These are phyloP conservation scores for Pseudofabraea citricarpa DNA, from an alignment of 2,329 filamentous ascomycete genomes.

Conservation along the genomic window DNA sequence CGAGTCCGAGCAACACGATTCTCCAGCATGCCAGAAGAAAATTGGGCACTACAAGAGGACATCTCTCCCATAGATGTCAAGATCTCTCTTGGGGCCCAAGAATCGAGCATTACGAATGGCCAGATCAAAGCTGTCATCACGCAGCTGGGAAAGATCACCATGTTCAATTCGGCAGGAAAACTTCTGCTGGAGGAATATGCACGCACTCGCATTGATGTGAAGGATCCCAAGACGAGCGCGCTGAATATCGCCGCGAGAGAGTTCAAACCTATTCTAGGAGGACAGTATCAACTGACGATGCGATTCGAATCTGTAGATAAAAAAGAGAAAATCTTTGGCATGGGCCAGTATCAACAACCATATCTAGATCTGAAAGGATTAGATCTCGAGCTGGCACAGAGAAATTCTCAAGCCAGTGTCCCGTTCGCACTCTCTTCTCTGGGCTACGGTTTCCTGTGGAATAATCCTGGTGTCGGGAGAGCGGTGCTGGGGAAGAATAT, in stretches of 20 bases:
- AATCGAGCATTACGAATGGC: conserved; percentile 39
- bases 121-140: conserved; percentile 42
- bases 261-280: conserved; percentile 40
- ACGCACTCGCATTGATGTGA: conserved; percentile 40
- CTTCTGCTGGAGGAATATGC: conserved; percentile 45
- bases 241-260: conserved; percentile 45
- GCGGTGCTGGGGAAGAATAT: conserved; percentile 57
- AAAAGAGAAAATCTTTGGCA: conserved; percentile 60
- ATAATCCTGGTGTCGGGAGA: conserved; percentile 57
- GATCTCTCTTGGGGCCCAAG: conserved; percentile 2
- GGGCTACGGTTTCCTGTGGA: conserved; percentile 63
- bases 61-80: background rate
- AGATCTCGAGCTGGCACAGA: conserved; percentile 60
- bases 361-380: conserved; percentile 57
- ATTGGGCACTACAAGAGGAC: conserved; percentile 33
- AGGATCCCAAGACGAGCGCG: conserved; percentile 45
- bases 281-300: conserved; percentile 51
- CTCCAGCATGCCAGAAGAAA: conserved; percentile 25
- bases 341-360: conserved; percentile 66
- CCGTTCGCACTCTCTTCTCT: conserved; percentile 56
- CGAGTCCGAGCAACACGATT: conserved; percentile 41
- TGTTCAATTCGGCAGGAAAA: conserved; percentile 37
- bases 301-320: conserved; percentile 51
- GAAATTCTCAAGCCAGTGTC: conserved; percentile 62
- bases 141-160: conserved; percentile 40